Conservation (phyloP, 257 asterid genomes). For the Solanum boliviense region DNA sequence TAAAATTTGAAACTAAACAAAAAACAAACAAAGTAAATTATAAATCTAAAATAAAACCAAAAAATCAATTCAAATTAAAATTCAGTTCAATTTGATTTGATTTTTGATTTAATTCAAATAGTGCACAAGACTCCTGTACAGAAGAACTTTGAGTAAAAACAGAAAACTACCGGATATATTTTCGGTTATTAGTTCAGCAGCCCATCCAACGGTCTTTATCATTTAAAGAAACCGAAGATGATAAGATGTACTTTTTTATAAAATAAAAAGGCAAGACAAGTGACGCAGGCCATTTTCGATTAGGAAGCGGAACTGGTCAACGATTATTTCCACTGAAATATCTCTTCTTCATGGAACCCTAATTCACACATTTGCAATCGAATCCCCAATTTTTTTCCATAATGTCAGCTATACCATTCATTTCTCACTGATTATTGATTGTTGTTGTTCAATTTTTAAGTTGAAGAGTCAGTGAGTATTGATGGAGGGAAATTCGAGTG, state of each 20-base stretch:
- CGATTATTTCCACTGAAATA: not conserved
- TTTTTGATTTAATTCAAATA: no score
- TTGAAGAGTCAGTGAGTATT: not conserved
- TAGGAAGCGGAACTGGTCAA: not conserved
- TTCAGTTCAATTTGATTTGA: no score
- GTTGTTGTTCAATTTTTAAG: not conserved
- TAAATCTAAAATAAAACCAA: no score
- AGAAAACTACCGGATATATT: not conserved
- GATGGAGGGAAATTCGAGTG: slow-evolving; percentile 76
- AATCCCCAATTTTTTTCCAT: not conserved
- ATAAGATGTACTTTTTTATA: not conserved
- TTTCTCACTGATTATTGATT: not conserved
- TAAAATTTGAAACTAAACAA: no score
- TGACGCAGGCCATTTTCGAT: not conserved
- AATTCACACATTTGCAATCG: not conserved
- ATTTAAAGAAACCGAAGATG: not conserved
- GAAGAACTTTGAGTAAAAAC: not conserved
- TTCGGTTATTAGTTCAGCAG: not conserved
- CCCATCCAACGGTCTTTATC: not conserved
- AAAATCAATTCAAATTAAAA: no score
- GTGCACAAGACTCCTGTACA: no score
- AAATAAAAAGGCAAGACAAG: not conserved
- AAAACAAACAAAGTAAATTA: no score
- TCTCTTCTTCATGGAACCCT: not conserved
- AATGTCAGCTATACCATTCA: not conserved